phyloP scores from a whole-genome alignment of 345 rosid genomes.

The Bretschneidera sinensis region DNA sequence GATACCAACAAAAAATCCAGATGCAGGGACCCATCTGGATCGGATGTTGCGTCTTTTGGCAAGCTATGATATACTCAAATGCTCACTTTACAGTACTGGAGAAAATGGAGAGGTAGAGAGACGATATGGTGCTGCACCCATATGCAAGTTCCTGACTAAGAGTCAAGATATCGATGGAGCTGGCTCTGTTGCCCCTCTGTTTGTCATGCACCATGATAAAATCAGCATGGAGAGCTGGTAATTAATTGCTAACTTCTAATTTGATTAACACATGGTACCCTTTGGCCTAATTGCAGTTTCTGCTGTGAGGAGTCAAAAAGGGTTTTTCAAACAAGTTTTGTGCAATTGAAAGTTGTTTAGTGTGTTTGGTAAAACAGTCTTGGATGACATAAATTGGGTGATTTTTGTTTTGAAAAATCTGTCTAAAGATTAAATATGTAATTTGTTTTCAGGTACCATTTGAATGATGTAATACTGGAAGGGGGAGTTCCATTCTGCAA shows the following conservation, averaged over 20 bases:
- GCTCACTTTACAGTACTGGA: conserved; percentile 19
- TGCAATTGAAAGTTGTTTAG: too few species aligned
- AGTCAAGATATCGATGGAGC: conserved; percentile 15
- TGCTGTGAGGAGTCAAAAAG: too few species aligned
- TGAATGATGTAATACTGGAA: conserved; percentile 38
- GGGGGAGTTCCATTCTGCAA: conserved; percentile 54
- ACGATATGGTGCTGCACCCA: conserved; percentile 23
- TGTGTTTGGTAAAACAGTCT: conserved; percentile 8
- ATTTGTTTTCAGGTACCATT: conserved; percentile 31
- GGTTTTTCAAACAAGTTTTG: too few species aligned
- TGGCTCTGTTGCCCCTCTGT: conserved; percentile 25
- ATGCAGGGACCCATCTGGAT: conserved; percentile 6
- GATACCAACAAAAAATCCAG: conserved; percentile 1
- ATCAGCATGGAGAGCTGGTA: conserved; percentile 25
- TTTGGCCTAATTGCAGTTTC: too few species aligned
- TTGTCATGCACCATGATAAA: conserved; percentile 25
- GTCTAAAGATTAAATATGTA: neutral
- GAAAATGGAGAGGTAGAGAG: conserved; percentile 6
- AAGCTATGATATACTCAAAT: conserved; percentile 17
- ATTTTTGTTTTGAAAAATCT: too few species aligned
- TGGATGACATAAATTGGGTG: neutral
- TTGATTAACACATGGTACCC: too few species aligned
- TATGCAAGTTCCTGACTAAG: conserved; percentile 25
- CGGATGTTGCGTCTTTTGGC: conserved; percentile 22
- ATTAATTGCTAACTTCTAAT: conserved; percentile 3